Conservation (phyloP, 2,329 filamentous ascomycete genomes). For the Uncinocarpus reesii region DNA sequence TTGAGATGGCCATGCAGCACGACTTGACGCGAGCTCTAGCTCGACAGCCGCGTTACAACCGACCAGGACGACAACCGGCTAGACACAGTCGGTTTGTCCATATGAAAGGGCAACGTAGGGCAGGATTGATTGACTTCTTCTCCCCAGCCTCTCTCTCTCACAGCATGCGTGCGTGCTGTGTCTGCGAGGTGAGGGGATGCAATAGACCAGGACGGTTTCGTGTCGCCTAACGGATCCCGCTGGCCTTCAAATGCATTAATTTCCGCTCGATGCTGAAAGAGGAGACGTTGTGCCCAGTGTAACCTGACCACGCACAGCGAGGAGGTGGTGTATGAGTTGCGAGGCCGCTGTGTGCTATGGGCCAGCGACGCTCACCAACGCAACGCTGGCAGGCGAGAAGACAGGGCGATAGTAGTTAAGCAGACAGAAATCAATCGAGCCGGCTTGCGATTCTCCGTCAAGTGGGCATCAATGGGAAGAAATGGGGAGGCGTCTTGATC, state of each 20-base stretch:
- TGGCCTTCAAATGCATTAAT: background rate
- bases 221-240: background rate
- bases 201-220: background rate
- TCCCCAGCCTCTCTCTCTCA: background rate
- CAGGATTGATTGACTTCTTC: background rate
- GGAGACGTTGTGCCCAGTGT: background rate
- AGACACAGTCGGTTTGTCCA: constrained; percentile 28
- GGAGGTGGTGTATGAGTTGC: background rate
- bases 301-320: too few relatives aligned
- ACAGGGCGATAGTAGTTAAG: background rate
- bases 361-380: too few relatives aligned
- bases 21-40: constrained; percentile 21
- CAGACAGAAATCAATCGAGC: background rate
- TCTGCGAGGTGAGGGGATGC: background rate
- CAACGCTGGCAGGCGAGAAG: background rate
- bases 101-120: constrained; percentile 20
- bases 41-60: constrained; percentile 25
- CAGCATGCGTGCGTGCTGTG: background rate
- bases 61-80: constrained; percentile 30
- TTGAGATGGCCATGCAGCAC: constrained; percentile 36
- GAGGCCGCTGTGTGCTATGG: too few relatives aligned
- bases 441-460: background rate
- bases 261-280: background rate
- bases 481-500: constrained; percentile 2
- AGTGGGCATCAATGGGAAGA: constrained; percentile 7